Conservation (phyloP, 805 yeast genomes). For the Diddensiella caesifluorescens region DNA sequence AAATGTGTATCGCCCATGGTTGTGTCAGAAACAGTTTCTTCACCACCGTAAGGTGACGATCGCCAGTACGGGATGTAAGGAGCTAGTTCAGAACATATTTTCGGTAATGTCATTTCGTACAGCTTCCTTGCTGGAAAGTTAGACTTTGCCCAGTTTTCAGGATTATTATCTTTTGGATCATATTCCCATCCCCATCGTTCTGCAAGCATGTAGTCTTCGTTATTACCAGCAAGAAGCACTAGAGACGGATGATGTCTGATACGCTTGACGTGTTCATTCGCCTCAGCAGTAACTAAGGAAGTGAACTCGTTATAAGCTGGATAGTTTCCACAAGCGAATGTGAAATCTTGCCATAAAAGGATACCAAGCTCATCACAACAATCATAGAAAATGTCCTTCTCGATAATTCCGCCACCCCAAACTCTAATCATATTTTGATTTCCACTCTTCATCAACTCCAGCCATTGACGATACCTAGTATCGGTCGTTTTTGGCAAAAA, state of each 20-base stretch:
- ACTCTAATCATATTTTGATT: conserved; percentile 43
- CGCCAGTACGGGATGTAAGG: conserved; percentile 38
- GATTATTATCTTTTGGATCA: conserved; percentile 26
- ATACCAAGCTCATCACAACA: conserved; percentile 42
- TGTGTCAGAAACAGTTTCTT: conserved; percentile 32
- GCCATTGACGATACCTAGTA: conserved; percentile 36
- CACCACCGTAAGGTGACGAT: conserved; percentile 45
- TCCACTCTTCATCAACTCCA: conserved; percentile 35
- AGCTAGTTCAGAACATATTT: conserved; percentile 26
- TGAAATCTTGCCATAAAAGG: conserved; percentile 51
- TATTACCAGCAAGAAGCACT: conserved; percentile 42
- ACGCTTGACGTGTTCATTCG: conserved; percentile 37
- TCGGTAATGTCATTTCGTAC: conserved; percentile 40
- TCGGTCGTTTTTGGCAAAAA: conserved; percentile 33
- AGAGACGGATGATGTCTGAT: conserved; percentile 39
- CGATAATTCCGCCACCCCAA: conserved; percentile 50
- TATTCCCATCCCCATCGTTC: conserved; percentile 33
- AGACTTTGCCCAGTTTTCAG: conserved; percentile 18
- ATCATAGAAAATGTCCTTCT: conserved; percentile 39
- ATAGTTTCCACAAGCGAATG: conserved; percentile 55
- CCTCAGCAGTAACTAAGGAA: conserved; percentile 36
- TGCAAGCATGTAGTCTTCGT: conserved; percentile 45
- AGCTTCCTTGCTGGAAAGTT: conserved; percentile 41
- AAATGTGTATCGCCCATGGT: conserved; percentile 48
- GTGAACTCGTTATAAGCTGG: conserved; percentile 40